Base-by-base conservation (phyloP, 306 rosid genomes). In the Begonia masoniana region DNA sequence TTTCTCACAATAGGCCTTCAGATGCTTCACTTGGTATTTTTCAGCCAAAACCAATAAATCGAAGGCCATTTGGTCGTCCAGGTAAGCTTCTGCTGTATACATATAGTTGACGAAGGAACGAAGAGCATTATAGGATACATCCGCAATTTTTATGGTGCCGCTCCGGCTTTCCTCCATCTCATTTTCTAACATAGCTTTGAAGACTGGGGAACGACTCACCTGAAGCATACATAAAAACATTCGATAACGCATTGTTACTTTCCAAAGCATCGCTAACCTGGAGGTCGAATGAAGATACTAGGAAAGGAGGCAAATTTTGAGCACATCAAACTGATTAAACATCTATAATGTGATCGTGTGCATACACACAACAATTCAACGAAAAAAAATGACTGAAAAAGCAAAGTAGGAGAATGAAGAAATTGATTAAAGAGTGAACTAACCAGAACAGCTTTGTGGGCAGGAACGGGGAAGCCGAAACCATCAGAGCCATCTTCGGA, bases 91-190 rank as follows among this genome's bases (percentile, higher is more conserved):
- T 9, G 85, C 94, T 1, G 83, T 82, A 83, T 85, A 89, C 3
- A 89, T 63, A 55, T 74, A 85, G 59, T 69, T 77, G 51, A 89
- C 88, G 67, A 89, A 85, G 14, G 82, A 73, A 5, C 78, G 65
- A 51, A 89, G 95, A 47, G 82, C 78, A n/a, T 85, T 73, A 9
- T 72, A 71, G 12, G 94, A 74, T 14, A 83, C 94, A 15, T 82
- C 95, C 5, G 80, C 16, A 17, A 89, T 81, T 72, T 69, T 89
- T 45, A 89, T 83, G 48, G 81, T 85, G 58, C 94, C 85, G 10
- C 88, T 89, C 57, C 74, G 82, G 56, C 85, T 81, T 74, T 89
- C 91, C 51, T 75, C 74, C 97, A 85, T 89, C 50, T 89, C 84
- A 53, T 74, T 85, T 66, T 85, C 94, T 0, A 89, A 83, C 91